Evolutionary conservation across 345 rosid species (phyloP).

Genomic region (Corchorus capsularis): DNA sequence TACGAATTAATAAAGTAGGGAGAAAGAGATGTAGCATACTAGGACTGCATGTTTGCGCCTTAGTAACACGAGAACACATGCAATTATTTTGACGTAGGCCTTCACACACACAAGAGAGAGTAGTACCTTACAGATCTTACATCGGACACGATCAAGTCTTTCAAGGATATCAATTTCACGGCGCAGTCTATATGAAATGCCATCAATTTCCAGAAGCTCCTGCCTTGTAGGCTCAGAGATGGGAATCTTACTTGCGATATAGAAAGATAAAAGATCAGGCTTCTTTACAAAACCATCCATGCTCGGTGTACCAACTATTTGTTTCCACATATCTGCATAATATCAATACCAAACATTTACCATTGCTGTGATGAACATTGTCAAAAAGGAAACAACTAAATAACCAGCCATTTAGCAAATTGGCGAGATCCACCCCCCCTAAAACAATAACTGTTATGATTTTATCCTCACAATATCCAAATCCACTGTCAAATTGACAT

Average conservation of each 20-base stretch:
- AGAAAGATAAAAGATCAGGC: conserved; percentile 84
- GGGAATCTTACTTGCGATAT: conserved; percentile 92
- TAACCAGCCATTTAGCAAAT: neutral
- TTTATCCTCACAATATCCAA: too few relatives aligned
- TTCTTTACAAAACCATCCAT: conserved; percentile 70
- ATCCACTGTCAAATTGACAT: too few relatives aligned
- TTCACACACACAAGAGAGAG: neutral
- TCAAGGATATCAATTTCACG: conserved; percentile 82
- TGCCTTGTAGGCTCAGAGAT: conserved; percentile 83
- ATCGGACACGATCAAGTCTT: conserved; percentile 68
- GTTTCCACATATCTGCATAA: conserved; percentile 92
- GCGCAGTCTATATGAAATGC: conserved; percentile 81
- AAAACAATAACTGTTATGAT: too few relatives aligned
- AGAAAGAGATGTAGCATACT: neutral
- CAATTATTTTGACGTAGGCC: neutral
- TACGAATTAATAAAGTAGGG: neutral
- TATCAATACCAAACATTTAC: conserved; percentile 8
- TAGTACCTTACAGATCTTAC: conserved; percentile 80
- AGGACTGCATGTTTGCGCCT: neutral
- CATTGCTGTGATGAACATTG: neutral
- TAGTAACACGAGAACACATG: neutral
- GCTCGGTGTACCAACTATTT: conserved; percentile 69
- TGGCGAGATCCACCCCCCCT: too few relatives aligned
- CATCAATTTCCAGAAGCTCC: conserved; percentile 92
- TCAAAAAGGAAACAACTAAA: conserved; percentile 11